phyloP scores from a whole-genome alignment of 2,329 filamentous ascomycete genomes.

The Pyricularia pennisetigena region DNA sequence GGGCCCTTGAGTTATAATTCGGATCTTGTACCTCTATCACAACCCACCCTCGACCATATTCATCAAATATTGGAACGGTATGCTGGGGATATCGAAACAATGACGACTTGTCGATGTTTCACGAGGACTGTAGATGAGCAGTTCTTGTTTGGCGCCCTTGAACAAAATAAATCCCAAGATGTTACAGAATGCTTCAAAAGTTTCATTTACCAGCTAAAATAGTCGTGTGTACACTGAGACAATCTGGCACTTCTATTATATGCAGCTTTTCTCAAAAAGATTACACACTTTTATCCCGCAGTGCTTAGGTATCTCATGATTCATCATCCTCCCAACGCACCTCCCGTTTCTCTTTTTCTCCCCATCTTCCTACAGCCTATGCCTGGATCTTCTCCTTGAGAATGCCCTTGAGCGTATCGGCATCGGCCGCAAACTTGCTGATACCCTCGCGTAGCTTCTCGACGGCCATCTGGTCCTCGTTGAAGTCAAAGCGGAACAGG shows the following conservation, averaged over 20 bases:
- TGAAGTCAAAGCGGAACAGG: constrained; percentile 96
- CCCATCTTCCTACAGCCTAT: constrained; percentile 3
- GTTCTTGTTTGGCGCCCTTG: not conserved
- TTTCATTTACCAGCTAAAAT: not conserved
- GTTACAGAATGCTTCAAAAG: not conserved
- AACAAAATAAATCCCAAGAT: not conserved
- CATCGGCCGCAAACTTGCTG: constrained; percentile 97
- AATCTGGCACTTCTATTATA: not conserved
- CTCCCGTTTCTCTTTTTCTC: not conserved
- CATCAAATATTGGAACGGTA: too few species aligned
- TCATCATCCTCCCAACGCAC: not conserved
- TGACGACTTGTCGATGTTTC: not conserved
- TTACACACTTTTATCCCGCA: not conserved
- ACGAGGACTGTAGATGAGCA: too few species aligned
- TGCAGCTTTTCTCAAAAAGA: not conserved
- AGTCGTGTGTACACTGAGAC: not conserved
- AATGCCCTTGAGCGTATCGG: constrained; percentile 85
- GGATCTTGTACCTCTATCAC: too few species aligned
- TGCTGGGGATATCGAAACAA: too few species aligned
- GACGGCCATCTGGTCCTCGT: constrained; percentile 98
- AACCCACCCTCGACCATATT: too few species aligned
- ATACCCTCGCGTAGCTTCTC: constrained; percentile 99
- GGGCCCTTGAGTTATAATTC: not conserved
- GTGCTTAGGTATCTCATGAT: not conserved
- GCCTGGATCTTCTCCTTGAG: constrained; percentile 70